A percentile compares a stretch with the other conserved stretches of the same genome.
Conservation (phyloP, 495 filamentous ascomycete species). For the Penicillium soppii region DNA sequence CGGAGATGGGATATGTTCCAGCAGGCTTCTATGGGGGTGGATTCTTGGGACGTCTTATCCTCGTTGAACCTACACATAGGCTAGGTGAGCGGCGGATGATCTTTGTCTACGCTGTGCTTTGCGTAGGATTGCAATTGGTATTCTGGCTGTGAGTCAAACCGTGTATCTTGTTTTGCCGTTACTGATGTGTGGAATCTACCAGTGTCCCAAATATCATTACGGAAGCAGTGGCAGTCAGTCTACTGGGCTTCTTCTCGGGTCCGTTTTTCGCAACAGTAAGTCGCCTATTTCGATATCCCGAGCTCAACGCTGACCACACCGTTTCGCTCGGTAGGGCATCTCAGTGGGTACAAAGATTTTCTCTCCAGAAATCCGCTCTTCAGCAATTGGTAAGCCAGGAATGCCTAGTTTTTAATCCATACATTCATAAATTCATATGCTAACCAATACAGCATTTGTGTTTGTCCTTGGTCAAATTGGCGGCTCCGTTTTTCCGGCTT, state of each 20-base stretch:
- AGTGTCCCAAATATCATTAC: slow-evolving; percentile 35
- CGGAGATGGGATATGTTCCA: slow-evolving; percentile 31
- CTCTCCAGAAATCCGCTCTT: slow-evolving; percentile 23
- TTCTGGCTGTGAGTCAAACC: slow-evolving; percentile 41
- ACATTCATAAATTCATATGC: background rate
- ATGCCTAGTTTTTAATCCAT: background rate
- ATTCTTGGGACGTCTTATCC: slow-evolving; percentile 26
- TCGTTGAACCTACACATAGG: slow-evolving; percentile 30
- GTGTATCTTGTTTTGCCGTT: background rate
- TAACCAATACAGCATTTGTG: slow-evolving; percentile 18
- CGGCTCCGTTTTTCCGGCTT: slow-evolving; percentile 27
- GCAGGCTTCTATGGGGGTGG: slow-evolving; percentile 30
- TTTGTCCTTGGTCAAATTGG: slow-evolving; percentile 32
- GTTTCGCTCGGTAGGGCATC: slow-evolving; percentile 27
- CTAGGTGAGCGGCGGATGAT: slow-evolving; percentile 31
- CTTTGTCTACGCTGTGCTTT: slow-evolving; percentile 29
- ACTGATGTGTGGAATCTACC: background rate
- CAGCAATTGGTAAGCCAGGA: slow-evolving; percentile 21
- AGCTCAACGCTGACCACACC: background rate
- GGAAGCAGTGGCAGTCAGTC: slow-evolving; percentile 31
- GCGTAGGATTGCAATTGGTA: slow-evolving; percentile 28
- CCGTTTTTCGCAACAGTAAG: slow-evolving; percentile 36
- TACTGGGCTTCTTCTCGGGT: slow-evolving; percentile 30
- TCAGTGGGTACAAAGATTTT: slow-evolving; percentile 33
- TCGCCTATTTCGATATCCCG: background rate